Percentiles rank a stretch among this genome's conserved stretches.
phyloP scores from a whole-genome alignment of 257 asterid species.

The Gynochthodes officinalis region DNA sequence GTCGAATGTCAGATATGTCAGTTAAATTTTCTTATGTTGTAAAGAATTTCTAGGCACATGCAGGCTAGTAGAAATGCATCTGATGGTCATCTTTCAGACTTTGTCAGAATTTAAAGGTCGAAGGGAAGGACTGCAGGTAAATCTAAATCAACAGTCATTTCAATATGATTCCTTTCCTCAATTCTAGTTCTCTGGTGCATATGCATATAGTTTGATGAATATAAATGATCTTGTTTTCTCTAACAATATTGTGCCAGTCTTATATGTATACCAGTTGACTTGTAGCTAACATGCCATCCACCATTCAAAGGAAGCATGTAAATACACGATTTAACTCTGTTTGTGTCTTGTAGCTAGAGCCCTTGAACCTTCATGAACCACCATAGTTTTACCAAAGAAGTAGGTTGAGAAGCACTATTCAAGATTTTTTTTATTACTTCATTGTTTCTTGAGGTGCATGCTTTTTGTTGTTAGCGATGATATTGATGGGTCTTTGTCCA shows the following conservation, averaged over 20 bases:
- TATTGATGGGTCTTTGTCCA: background rate
- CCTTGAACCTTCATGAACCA: background rate
- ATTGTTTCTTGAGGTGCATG: background rate
- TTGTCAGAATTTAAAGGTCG: background rate
- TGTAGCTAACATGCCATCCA: background rate
- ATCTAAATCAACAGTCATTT: background rate
- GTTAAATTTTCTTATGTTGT: background rate
- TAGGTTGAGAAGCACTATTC: background rate
- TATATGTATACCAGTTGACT: background rate
- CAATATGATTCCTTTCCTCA: background rate
- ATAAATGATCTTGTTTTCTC: background rate
- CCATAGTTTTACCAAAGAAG: background rate
- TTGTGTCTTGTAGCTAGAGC: background rate
- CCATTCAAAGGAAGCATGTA: constrained; percentile 12
- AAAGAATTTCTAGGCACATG: background rate
- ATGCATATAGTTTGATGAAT: background rate
- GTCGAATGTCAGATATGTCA: background rate
- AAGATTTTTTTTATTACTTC: background rate
- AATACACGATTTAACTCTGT: background rate
- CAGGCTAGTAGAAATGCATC: constrained; percentile 2
- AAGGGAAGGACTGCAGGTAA: constrained; percentile 8
- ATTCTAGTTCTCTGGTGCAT: background rate
- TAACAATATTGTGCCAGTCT: no score
- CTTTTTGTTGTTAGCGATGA: background rate
- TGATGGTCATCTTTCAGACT: background rate